Evolutionary conservation across 2,329 filamentous ascomycete genomes (phyloP), one percentile per base, ranked within the genome.

Genomic region (Curvularia lunata): DNA sequence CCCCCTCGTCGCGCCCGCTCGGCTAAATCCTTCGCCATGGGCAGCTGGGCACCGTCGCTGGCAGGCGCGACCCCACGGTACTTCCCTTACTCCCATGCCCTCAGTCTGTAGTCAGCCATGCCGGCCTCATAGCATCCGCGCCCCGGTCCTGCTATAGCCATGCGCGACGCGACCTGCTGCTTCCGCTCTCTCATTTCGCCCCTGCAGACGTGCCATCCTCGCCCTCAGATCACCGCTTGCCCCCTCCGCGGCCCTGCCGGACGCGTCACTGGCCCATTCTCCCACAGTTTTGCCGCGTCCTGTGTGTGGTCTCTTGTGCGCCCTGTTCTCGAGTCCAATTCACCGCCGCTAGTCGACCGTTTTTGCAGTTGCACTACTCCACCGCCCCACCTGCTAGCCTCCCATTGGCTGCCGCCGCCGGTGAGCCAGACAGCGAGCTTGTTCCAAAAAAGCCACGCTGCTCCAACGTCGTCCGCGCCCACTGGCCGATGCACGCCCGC

Each of bases 301-400:
- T 58, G 58, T 27, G 23, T 46, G n/a, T 28, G 40, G 42, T 46
- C 25, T 25, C 10, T 27, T 23, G 40, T 42, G 42, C 30, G 45
- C 54, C 40, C 59, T 47, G 48, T 57, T 38, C 50, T 70, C 71
- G 63, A 71, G 61, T 69, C 65, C 59, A 48, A 45, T 52, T 59
- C 61, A 61, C 64, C 48, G 63, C 64, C 62, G 63, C 68, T 74
- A 74, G 71, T 67, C 65, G 64, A 69, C 72, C 73, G 73, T 75
- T 75, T 58, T 67, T 64, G 64, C 69, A 67, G 66, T 71, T 67
- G 68, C 71, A 72, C 66, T 68, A 67, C 48, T 12, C 32, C 32
- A 21, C 57, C 59, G 45, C 65, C 52, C 71, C 67, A 66, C 71
- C 54, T 37, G 32, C 56, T 45, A 32, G 32, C 46, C 10, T 13